phyloP scores from a whole-genome alignment of 352 stramenopile species.

The Globisporangium irregulare region DNA sequence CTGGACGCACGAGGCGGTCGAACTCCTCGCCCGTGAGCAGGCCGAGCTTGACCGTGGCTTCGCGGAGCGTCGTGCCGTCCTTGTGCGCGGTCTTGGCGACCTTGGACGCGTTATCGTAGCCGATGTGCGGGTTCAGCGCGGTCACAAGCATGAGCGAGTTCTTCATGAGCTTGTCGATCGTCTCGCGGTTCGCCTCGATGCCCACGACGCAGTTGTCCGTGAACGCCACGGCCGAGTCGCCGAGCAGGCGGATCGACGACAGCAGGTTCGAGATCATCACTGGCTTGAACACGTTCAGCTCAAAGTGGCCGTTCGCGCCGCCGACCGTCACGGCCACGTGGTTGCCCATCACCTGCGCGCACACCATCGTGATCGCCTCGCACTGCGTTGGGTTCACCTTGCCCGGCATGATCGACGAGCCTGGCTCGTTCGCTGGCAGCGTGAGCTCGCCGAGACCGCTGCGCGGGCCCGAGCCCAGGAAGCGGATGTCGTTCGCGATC shows the following conservation, averaged over 20 bases:
- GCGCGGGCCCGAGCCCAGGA: constrained; percentile 58
- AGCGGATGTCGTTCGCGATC: constrained; percentile 78
- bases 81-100: constrained; percentile 97
- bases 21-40: constrained; percentile 94
- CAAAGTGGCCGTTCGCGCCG: constrained; percentile 95
- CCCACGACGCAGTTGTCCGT: constrained; percentile 92
- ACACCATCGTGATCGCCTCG: constrained; percentile 97
- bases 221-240: constrained; percentile 87
- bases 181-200: constrained; percentile 88
- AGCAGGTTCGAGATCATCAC: constrained; percentile 93
- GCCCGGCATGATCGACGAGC: constrained; percentile 73
- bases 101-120: constrained; percentile 96
- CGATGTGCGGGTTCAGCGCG: constrained; percentile 95
- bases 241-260: constrained; percentile 81
- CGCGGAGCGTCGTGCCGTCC: constrained; percentile 90
- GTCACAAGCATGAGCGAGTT: constrained; percentile 97
- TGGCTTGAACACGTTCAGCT: constrained; percentile 98
- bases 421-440: constrained; percentile 64
- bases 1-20: constrained; percentile 93
- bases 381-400: constrained; percentile 91
- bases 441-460: constrained; percentile 61
- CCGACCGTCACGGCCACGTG: constrained; percentile 92
- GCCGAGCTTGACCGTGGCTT: constrained; percentile 87
- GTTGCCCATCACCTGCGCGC: constrained; percentile 95
- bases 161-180: constrained; percentile 92